Conservation (phyloP, 345 rosid species). For the Gossypium bickii region DNA sequence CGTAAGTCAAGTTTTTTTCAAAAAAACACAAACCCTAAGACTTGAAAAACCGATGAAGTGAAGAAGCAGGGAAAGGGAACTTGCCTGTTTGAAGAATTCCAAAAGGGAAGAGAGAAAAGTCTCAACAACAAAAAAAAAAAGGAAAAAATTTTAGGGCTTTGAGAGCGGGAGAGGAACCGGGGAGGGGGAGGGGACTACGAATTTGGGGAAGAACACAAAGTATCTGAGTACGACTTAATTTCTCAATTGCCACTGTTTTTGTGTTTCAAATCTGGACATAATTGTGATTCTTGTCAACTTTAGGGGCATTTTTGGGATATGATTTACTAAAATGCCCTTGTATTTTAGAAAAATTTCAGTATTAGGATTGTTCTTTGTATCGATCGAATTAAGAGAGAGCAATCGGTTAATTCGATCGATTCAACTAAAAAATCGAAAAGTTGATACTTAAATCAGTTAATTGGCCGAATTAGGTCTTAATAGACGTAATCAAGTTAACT, state of each 20-base stretch:
- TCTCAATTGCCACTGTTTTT: slow-evolving; percentile 10
- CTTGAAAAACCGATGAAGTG: background rate
- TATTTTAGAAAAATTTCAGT: background rate
- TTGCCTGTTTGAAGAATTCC: slow-evolving; percentile 2
- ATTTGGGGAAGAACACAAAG: background rate
- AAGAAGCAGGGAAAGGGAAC: slow-evolving; percentile 7
- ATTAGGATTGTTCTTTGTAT: no score
- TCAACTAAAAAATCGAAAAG: no score
- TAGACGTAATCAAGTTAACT: no score
- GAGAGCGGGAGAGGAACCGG: background rate
- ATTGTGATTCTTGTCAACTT: slow-evolving; percentile 3
- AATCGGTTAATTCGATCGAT: no score
- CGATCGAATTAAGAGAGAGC: no score
- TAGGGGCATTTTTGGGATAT: background rate
- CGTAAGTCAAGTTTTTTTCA: background rate
- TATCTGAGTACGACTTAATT: background rate
- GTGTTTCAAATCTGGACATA: background rate
- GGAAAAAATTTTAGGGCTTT: background rate
- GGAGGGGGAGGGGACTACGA: background rate
- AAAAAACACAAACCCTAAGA: background rate
- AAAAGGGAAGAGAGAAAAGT: background rate
- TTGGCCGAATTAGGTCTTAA: no score
- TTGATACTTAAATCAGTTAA: no score
- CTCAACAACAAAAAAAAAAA: background rate
- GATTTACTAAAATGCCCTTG: background rate